Evolutionary conservation across 2,329 filamentous ascomycete species (phyloP).

Genomic region (Pezicula radicicola): DNA sequence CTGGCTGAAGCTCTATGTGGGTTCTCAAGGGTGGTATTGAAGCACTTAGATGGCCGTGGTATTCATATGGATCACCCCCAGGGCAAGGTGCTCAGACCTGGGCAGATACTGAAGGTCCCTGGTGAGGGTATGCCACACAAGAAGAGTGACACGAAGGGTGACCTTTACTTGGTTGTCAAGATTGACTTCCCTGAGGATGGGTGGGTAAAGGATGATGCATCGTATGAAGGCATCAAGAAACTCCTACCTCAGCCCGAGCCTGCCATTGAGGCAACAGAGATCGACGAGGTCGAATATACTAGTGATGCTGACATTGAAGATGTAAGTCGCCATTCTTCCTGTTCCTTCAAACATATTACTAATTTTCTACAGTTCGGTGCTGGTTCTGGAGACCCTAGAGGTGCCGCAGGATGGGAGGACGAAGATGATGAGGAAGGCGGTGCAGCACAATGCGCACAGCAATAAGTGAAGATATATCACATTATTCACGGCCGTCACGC

Average conservation of each 20-base stretch:
- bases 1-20: conserved; percentile 82
- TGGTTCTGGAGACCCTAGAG: conserved; percentile 65
- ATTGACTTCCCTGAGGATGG: conserved; percentile 86
- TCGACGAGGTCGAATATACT: conserved; percentile 87
- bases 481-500: neutral
- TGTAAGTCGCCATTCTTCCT: conserved; percentile 39
- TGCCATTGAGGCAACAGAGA: conserved; percentile 65
- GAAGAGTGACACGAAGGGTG: conserved; percentile 77
- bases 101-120: conserved; percentile 78
- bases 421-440: conserved; percentile 60
- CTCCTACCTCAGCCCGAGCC: conserved; percentile 65
- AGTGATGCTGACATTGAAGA: conserved; percentile 80
- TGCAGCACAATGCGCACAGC: conserved; percentile 58
- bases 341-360: conserved; percentile 16
- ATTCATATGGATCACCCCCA: conserved; percentile 77
- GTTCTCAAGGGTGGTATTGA: conserved; percentile 86
- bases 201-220: conserved; percentile 72
- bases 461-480: conserved; percentile 16
- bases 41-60: conserved; percentile 89
- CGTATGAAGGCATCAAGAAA: conserved; percentile 68
- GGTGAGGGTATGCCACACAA: conserved; percentile 96
- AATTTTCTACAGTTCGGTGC: conserved; percentile 60
- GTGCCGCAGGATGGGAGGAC: conserved; percentile 65
- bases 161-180: conserved; percentile 83
- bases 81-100: conserved; percentile 79